These are phyloP conservation scores for Fusarium sp. DNA, from an alignment of 2,329 filamentous ascomycete species.

Conservation along the genomic window DNA sequence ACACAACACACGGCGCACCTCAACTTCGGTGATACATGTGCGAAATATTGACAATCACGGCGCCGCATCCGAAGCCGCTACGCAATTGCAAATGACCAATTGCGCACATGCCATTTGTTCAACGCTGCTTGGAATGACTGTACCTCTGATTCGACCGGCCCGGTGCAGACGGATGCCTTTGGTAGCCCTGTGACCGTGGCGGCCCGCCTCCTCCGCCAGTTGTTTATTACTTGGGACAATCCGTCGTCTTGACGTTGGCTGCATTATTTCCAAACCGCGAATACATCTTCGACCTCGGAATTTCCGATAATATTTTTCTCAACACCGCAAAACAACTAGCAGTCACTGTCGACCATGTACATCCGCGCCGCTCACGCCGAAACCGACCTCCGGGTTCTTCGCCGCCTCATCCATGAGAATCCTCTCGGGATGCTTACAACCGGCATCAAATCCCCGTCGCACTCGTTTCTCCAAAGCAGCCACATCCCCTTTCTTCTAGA, in stretches of 20 bases:
- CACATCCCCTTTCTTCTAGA: conserved; percentile 74
- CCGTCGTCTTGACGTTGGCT: background rate
- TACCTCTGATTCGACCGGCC: conserved; percentile 31
- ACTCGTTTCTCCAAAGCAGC: conserved; percentile 67
- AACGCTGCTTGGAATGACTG: conserved; percentile 19
- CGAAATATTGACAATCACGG: background rate
- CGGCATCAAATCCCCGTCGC: conserved; percentile 63
- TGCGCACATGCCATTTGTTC: background rate
- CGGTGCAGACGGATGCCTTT: conserved; percentile 7
- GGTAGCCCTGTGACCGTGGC: background rate
- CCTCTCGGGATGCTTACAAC: conserved; percentile 74
- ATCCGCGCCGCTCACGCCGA: conserved; percentile 62
- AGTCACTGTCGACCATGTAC: conserved; percentile 22
- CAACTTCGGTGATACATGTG: background rate
- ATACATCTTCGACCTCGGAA: no score
- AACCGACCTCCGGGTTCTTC: conserved; percentile 61
- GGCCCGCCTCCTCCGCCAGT: conserved; percentile 31
- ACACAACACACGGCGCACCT: background rate
- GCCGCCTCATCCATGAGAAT: conserved; percentile 68
- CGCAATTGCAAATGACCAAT: background rate
- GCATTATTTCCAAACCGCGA: background rate
- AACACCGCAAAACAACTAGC: fast-evolving
- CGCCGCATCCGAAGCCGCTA: conserved; percentile 2
- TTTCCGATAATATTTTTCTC: no score
- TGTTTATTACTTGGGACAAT: conserved; percentile 19